Percentiles rank a stretch among this genome's conserved stretches.
phyloP scores from a whole-genome alignment of 2,329 filamentous ascomycete species.

The Hortaea sp. region DNA sequence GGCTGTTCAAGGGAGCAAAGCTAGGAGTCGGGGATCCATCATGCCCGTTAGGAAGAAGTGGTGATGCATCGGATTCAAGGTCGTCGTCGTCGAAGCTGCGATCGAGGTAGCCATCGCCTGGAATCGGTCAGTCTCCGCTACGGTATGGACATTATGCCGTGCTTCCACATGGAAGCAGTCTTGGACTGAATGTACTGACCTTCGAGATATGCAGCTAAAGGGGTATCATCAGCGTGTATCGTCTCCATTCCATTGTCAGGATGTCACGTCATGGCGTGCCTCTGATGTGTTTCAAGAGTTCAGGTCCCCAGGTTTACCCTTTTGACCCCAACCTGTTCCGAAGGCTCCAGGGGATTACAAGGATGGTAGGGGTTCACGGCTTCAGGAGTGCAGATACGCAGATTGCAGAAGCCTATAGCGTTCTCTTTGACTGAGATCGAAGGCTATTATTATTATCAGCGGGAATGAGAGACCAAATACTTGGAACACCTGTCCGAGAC shows the following conservation, averaged over 20 bases:
- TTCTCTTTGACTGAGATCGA: too few relatives aligned
- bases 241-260: conserved; percentile 59
- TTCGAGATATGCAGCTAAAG: conserved; percentile 81
- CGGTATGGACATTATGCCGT: too few relatives aligned
- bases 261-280: conserved; percentile 4
- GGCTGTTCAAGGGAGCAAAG: conserved; percentile 9
- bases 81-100: background rate
- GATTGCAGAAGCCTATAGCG: too few relatives aligned
- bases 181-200: conserved; percentile 44
- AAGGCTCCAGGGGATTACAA: too few relatives aligned
- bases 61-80: background rate
- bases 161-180: too few relatives aligned
- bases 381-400: too few relatives aligned
- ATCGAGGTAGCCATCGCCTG: conserved; percentile 4
- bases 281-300: background rate
- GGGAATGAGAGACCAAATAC: too few relatives aligned
- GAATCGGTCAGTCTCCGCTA: too few relatives aligned
- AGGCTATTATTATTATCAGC: too few relatives aligned
- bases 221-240: conserved; percentile 75
- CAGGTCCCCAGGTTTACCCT: background rate
- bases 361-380: too few relatives aligned
- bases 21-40: background rate
- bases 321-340: background rate
- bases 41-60: background rate
- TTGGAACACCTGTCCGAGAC: too few relatives aligned